Percentiles rank a stretch among this genome's conserved stretches.
phyloP scores from a whole-genome alignment of 495 filamentous ascomycete species.

The Clavariopsis aquatica region DNA sequence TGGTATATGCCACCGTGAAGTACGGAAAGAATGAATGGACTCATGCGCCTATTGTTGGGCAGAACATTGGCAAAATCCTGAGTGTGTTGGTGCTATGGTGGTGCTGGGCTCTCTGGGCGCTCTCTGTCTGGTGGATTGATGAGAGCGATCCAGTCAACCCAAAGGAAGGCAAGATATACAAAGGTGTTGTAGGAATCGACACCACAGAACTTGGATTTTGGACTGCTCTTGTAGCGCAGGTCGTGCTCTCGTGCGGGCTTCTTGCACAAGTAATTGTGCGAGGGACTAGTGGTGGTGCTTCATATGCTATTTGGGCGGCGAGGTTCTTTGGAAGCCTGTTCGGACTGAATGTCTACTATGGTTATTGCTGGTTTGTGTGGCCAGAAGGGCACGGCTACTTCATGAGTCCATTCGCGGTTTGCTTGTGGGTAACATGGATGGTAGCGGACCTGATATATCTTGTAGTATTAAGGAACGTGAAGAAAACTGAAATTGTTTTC shows the following conservation, averaged over 20 bases:
- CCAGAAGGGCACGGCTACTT: constrained; percentile 48
- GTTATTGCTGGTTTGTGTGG: constrained; percentile 49
- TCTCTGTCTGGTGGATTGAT: constrained; percentile 48
- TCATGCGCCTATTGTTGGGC: constrained; percentile 43
- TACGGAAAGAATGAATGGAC: constrained; percentile 46
- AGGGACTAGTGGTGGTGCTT: constrained; percentile 48
- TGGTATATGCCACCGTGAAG: constrained; percentile 46
- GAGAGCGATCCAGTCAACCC: constrained; percentile 39
- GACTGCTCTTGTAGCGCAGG: constrained; percentile 42
- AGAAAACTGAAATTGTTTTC: constrained; percentile 42
- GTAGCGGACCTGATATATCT: constrained; percentile 48
- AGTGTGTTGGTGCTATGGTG: constrained; percentile 38
- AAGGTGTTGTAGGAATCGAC: constrained; percentile 45
- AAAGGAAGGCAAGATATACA: constrained; percentile 45
- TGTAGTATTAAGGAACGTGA: constrained; percentile 40
- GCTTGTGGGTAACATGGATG: constrained; percentile 43
- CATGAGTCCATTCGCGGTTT: constrained; percentile 42
- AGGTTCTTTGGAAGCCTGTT: constrained; percentile 46
- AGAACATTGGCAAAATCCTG: constrained; percentile 44
- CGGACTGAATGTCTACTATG: constrained; percentile 42
- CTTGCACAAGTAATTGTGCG: constrained; percentile 46
- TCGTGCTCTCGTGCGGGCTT: constrained; percentile 39
- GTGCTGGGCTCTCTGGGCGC: constrained; percentile 40
- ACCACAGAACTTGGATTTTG: constrained; percentile 52
- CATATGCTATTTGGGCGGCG: constrained; percentile 45